Evolutionary conservation across 768 basidiomycete species (phyloP), one percentile per base, ranked within the genome.

Genomic region (Tulasnella calospora): DNA sequence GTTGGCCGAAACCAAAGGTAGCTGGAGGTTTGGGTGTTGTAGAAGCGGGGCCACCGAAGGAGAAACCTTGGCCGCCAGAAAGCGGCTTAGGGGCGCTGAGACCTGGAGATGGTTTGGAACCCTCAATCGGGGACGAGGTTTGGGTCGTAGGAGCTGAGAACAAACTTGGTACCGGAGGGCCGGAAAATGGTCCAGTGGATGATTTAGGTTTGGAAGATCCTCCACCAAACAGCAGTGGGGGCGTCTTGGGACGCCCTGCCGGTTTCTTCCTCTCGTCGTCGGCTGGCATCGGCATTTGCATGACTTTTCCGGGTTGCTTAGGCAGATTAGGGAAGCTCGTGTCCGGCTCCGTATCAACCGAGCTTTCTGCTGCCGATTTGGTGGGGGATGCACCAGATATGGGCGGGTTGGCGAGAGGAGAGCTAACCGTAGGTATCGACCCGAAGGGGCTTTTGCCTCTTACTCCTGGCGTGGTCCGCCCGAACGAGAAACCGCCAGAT

Each of bases 371-470:
- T 38, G 35, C 55, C 27, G 78, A 40, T 76, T 76, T 69, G 8
- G 79, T 36, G 7, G 74, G 78, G n/a, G 79, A 79, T 30, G 51
- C 23, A 8, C 41, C 41, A 6, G n/a, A 71, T n/a, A 80, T 67
- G 8, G 80, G 80, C 7, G 79, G 76, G 33, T 41, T 74, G 76
- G 80, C 79, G 7, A 80, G 72, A 1, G 80, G 80, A 3, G 80
- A 80, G 41, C 80, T 80, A 17, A 79, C 71, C 8, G 47, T 51
- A 41, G 80, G 80, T 1, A 57, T 51, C 3, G 61, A 21, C 30
- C 30, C 57, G 70, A 79, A 71, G 15, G 71, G 71, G 51, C 36
- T 41, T 38, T 51, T 70, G 27, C 44, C 75, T 23, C 38, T 41
- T 38, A 51, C 38, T 15, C 47, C 72, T 13, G 7, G 40, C 13